phyloP scores from a whole-genome alignment of 306 rosid genomes.

The Cyclanthera cordifolia region DNA sequence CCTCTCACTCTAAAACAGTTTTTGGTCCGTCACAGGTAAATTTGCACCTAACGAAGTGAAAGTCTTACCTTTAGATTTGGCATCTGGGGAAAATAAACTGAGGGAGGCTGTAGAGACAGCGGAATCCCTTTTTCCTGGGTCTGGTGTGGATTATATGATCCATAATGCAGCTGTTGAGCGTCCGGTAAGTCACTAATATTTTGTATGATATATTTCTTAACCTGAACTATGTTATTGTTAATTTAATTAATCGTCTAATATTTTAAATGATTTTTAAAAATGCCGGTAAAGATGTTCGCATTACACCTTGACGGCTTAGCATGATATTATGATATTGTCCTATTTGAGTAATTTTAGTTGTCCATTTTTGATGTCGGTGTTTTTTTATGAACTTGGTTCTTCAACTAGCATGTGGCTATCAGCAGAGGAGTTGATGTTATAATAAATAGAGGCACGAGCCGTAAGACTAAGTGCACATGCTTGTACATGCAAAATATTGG shows the following conservation, averaged over 20 bases:
- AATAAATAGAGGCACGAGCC: background rate
- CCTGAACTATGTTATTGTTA: background rate
- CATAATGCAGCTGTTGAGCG: slow-evolving; percentile 96
- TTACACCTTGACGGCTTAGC: background rate
- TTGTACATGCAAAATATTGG: background rate
- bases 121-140: slow-evolving; percentile 52
- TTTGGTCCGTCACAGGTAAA: slow-evolving; percentile 45
- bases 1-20: slow-evolving; percentile 11
- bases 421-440: background rate
- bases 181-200: slow-evolving; percentile 54
- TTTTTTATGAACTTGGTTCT: background rate
- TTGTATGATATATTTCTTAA: slow-evolving; percentile 10
- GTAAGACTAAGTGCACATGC: background rate
- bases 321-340: background rate
- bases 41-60: slow-evolving; percentile 60
- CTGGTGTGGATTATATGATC: slow-evolving; percentile 83
- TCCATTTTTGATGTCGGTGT: background rate
- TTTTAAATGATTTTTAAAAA: background rate
- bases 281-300: background rate
- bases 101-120: slow-evolving; percentile 58
- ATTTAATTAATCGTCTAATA: background rate
- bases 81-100: slow-evolving; percentile 71
- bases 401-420: background rate
- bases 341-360: background rate
- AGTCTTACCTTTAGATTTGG: slow-evolving; percentile 67